Evolutionary conservation across 108 stramenopile genomes (phyloP), one percentile per base, ranked within the genome.

Genomic region (Conticribra weissflogii): DNA sequence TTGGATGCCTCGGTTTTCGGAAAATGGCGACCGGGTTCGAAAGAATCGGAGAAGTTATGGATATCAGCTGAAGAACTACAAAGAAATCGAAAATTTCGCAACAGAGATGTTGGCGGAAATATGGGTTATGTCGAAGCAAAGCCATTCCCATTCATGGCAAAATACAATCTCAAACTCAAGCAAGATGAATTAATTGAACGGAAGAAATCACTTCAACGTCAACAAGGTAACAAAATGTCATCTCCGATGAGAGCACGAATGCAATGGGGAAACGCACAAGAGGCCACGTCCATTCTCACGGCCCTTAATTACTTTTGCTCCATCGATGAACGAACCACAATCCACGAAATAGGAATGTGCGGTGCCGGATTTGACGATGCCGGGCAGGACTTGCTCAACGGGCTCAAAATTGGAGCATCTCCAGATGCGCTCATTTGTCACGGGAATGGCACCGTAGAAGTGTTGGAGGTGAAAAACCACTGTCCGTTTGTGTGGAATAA

Each of bases 381-480:
- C 33, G 66, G 55, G 21, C 30, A 49, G 23, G 34, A 53, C 0
- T 46, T 85, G 19, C 25, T 91, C 30, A 49, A 53, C 2, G 81
- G 81, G 3, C 41, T 82, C 5, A 78, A 62, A 32, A 70, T 94
- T 27, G 93, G 93, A n/a, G 93, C 93, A 34, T 81, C 86, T 27
- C 93, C 93, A 7, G 93, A 94, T 83, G 90, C 81, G 8, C 56
- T 94, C 4, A 60, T 94, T 9, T 72, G 79, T 49, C 79, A 94
- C 63, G 61, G 86, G 9, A 72, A 94, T 68, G 90, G 90, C 0
- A 84, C 81, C 0, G 71, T 86, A 0, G 93, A 94, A 71, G 90
- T 83, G 2, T 53, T 94, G 44, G 93, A 94, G 67, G 93, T 94
- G 27, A 94, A 94, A 76, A 94, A 94, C 79, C 93, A 94, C 75